Evolutionary conservation across 129 eudicot species (phyloP), one percentile per base, ranked within the genome.

Genomic region (Escallonia herrerae): DNA sequence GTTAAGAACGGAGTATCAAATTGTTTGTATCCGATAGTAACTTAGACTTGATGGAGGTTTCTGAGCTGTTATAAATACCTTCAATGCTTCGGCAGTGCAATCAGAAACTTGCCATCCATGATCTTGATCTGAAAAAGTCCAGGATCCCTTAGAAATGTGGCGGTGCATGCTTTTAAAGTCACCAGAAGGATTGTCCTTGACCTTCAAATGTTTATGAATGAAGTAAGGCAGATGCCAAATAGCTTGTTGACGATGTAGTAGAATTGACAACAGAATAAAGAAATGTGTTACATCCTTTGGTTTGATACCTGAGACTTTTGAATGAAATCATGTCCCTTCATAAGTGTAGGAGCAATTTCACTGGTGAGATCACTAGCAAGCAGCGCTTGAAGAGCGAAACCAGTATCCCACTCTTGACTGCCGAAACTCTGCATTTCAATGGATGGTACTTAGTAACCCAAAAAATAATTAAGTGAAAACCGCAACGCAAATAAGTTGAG

Each of bases 61-160:
- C 38, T 7, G 63, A 49, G 33, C 12, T 39, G 22, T 40, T 3
- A 40, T 60, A 2, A 43, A 48, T 40, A 90, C 97, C 93, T 84
- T 90, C 51, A 90, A 40, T 66, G 77, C 97, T 76, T 90, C 97
- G 43, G 97, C 90, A 62, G 97, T 87, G 70, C 97, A 80, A 58
- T 90, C 97, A 5, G 97, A 90, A 51, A 82, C 84, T 80, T 90
- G 97, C 97, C 97, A 86, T 72, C 97, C 97, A 51, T 87, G 95
- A 66, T 87, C 97, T 81, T 87, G 97, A 71, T 81, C 91, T 0
- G 98, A 88, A 76, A 93, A 85, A 7, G 98, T 88, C 98, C 96
- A 88, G 0, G 95, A 81, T 12, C 99, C 99, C 56, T 89, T 93
- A 0, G 96, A 83, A 62, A 81, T 88, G 75, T 88, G 99, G 7